Percentiles rank a stretch among this genome's conserved stretches.
Evolutionary conservation across 768 basidiomycete genomes (phyloP).

Genomic region (Daedaleopsis sinensis): DNA sequence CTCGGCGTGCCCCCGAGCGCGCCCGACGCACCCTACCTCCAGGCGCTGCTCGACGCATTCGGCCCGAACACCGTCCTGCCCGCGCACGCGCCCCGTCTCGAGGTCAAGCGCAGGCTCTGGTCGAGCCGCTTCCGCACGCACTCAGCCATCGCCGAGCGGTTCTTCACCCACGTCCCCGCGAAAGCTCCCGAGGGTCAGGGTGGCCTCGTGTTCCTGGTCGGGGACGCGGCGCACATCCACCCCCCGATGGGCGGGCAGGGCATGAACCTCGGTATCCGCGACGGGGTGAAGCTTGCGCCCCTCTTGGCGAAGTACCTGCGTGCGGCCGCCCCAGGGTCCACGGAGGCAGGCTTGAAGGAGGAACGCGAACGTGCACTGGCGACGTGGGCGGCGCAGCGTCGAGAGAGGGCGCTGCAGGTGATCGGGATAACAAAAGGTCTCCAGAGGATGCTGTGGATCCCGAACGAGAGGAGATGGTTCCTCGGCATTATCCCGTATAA

Average conservation of each 20-base stretch:
- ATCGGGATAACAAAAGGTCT: constrained; percentile 45
- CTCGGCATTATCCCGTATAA: constrained; percentile 29
- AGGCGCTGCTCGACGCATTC: constrained; percentile 44
- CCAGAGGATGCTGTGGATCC: constrained; percentile 28
- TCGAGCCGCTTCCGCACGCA: constrained; percentile 50
- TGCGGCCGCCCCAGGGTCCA: background rate
- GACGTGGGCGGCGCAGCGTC: constrained; percentile 40
- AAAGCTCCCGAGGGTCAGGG: constrained; percentile 1
- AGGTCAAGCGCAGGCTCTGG: constrained; percentile 44
- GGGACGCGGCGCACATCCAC: constrained; percentile 57
- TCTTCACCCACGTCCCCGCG: constrained; percentile 35
- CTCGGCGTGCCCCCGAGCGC: constrained; percentile 40
- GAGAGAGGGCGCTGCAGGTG: constrained; percentile 42
- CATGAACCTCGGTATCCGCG: constrained; percentile 62
- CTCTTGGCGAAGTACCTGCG: constrained; percentile 41
- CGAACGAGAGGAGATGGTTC: constrained; percentile 22
- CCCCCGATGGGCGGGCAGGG: constrained; percentile 59
- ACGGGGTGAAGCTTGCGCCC: constrained; percentile 50
- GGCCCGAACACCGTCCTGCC: constrained; percentile 41
- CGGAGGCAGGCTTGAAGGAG: constrained; percentile 11
- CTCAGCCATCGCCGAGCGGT: constrained; percentile 45
- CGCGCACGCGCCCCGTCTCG: constrained; percentile 35
- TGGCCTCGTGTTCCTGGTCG: constrained; percentile 35
- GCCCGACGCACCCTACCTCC: constrained; percentile 46
- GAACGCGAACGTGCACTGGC: constrained; percentile 37